Conservation (phyloP, 2,329 filamentous ascomycete species). For the Fusarium sambucinum region DNA sequence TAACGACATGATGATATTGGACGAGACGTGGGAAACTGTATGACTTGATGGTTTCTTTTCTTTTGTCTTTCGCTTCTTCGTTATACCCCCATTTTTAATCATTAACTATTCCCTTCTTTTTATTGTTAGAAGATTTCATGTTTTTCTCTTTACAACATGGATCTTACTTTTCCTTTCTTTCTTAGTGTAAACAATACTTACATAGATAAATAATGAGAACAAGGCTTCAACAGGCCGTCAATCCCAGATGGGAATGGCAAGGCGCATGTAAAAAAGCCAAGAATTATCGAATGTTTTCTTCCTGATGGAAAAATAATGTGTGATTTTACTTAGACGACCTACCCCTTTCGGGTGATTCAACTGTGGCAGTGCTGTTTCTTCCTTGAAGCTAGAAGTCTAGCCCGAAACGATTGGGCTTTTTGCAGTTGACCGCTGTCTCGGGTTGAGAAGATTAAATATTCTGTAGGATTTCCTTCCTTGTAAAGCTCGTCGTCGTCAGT, state of each 20-base stretch:
- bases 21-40: slow-evolving; percentile 26
- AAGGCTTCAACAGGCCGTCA: neutral
- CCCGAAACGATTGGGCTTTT: slow-evolving; percentile 6
- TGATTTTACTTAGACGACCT: slow-evolving; percentile 19
- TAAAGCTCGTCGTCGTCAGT: neutral
- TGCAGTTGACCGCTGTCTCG: neutral
- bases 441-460: neutral
- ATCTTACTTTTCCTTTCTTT: neutral
- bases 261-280: slow-evolving; percentile 23
- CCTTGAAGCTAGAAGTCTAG: slow-evolving; percentile 13
- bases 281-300: slow-evolving; percentile 36
- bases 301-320: slow-evolving; percentile 3
- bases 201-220: slow-evolving; percentile 24
- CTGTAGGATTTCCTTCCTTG: neutral
- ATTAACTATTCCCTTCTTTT: slow-evolving; percentile 7
- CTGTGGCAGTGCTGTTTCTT: slow-evolving; percentile 32
- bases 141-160: neutral
- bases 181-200: slow-evolving; percentile 14
- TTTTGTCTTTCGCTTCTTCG: neutral
- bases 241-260: slow-evolving; percentile 5
- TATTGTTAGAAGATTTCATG: slow-evolving; percentile 9
- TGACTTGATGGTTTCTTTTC: slow-evolving; percentile 11
- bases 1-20: slow-evolving; percentile 37
- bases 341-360: slow-evolving; percentile 26
- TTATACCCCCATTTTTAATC: slow-evolving; percentile 41